Evolutionary conservation across 495 filamentous ascomycete species (phyloP).

Genomic region (Aspergillus baeticus): DNA sequence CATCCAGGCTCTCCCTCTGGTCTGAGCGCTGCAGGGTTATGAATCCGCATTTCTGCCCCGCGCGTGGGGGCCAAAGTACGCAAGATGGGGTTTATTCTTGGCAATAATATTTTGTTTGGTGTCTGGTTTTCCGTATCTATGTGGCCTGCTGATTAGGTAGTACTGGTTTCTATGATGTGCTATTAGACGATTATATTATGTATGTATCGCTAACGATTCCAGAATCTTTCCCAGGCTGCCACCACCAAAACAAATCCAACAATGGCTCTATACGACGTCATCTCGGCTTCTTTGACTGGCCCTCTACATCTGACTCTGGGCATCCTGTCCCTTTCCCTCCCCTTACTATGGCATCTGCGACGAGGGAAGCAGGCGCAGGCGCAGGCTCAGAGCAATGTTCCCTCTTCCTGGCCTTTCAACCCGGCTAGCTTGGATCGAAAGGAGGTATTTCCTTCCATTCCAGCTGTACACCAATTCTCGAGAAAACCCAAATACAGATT

Average conservation of each 20-base stretch:
- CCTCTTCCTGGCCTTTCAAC: conserved; percentile 1
- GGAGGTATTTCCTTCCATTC: background rate
- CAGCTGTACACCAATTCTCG: background rate
- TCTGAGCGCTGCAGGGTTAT: too few species aligned
- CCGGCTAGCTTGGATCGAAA: background rate
- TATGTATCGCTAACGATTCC: background rate
- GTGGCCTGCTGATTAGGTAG: too few species aligned
- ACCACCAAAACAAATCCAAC: background rate
- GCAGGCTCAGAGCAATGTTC: background rate
- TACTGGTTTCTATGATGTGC: too few species aligned
- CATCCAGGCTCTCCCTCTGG: background rate
- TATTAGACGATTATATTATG: background rate
- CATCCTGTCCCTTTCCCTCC: background rate
- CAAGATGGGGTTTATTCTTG: background rate
- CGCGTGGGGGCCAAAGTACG: background rate
- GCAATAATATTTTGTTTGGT: background rate
- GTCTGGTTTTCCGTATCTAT: too few species aligned
- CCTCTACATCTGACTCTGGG: background rate
- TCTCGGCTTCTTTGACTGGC: background rate
- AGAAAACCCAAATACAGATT: background rate
- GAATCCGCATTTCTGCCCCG: background rate
- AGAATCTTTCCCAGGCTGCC: background rate
- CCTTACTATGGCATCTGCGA: background rate
- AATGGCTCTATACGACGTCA: background rate
- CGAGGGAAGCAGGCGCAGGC: background rate